Base-by-base conservation (phyloP, 2,329 filamentous ascomycete genomes). In the Didymella keratinophila region DNA sequence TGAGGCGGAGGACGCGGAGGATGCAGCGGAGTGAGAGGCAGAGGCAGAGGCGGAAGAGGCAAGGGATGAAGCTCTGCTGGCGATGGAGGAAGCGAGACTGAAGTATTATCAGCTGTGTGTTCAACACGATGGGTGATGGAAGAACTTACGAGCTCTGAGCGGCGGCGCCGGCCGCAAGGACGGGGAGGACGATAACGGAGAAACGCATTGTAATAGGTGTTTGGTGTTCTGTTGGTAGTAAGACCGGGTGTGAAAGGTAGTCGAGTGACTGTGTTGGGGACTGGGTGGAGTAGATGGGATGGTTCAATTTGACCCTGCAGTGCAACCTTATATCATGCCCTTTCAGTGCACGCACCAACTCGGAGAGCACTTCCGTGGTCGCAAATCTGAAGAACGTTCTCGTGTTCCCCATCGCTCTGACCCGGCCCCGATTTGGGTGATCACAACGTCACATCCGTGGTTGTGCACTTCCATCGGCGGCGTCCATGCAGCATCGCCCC, bases 81-180 rank as follows among this genome's bases (percentile, higher is more conserved):
- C 32, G 20, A 44, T 3, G 5, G 51, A 55, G 1, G 51, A 50
- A 18, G 42, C 28, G 18, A 30, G 16, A 36, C 55, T 58, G 14
- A 30, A 9, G 18, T n/a, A 3, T 7, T 32, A 8, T 58, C 14
- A 48, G 39, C 14, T 4, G 12, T 6, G 11, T 44, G 37, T n/a
- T 37, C 21, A 20, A 32, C 11, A 2, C 9, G 18, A 8, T 14
- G 3, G 14, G 42, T 1, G 12, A 27, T 25, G 18, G 10, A 2
- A n/a, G 16, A 10, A 46, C 56, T 42, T 25, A 58, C 56, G 56
- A 56, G 52, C 32, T 60, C 44, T 60, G 53, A 23, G 58, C 58
- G 18, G 49, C 53, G 7, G 49, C 58, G 10, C 46, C 18, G 23
- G 25, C 58, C 16, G 49, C 53, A 20, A 60, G 43, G 44, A 50